A percentile compares a stretch with the other conserved stretches of the same genome.
phyloP scores from a whole-genome alignment of 2,329 filamentous ascomycete species.

The Sarocladium kiliense region DNA sequence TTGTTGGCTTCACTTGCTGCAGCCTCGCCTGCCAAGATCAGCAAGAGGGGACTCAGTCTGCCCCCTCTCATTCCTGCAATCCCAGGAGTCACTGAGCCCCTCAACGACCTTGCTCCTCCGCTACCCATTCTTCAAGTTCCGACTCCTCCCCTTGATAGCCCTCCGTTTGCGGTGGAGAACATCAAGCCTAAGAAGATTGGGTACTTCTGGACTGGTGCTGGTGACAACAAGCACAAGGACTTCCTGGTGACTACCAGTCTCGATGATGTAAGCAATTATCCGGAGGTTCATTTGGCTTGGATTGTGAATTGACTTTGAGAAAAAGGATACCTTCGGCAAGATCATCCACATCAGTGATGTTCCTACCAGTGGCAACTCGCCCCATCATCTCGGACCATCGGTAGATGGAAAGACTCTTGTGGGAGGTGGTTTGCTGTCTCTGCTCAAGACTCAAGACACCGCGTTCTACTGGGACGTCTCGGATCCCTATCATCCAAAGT shows the following conservation, averaged over 20 bases:
- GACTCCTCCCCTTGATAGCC: slow-evolving; percentile 51
- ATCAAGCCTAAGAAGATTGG: slow-evolving; percentile 62
- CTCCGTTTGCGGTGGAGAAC: slow-evolving; percentile 45
- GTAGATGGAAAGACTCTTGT: slow-evolving; percentile 52
- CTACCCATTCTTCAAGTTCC: slow-evolving; percentile 55
- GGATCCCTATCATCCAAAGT: slow-evolving; percentile 53
- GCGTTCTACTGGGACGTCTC: slow-evolving; percentile 57
- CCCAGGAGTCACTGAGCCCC: slow-evolving; percentile 52
- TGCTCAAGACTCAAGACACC: slow-evolving; percentile 57
- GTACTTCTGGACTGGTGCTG: slow-evolving; percentile 59
- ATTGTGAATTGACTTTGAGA: no score
- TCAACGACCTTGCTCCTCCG: slow-evolving; percentile 44
- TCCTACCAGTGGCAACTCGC: slow-evolving; percentile 53
- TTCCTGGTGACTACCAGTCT: slow-evolving; percentile 55
- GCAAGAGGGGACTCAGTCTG: slow-evolving; percentile 29
- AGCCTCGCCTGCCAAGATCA: slow-evolving; percentile 12
- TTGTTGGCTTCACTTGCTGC: slow-evolving; percentile 15
- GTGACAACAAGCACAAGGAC: slow-evolving; percentile 54
- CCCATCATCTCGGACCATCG: slow-evolving; percentile 52
- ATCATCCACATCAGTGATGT: slow-evolving; percentile 55
- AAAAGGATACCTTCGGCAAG: slow-evolving; percentile 53
- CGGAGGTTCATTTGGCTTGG: no score
- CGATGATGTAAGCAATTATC: slow-evolving; percentile 52
- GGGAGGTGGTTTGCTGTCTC: slow-evolving; percentile 52
- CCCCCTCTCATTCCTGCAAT: slow-evolving; percentile 54